phyloP scores from a whole-genome alignment of 768 basidiomycete species.

The Mycena latifolia region DNA sequence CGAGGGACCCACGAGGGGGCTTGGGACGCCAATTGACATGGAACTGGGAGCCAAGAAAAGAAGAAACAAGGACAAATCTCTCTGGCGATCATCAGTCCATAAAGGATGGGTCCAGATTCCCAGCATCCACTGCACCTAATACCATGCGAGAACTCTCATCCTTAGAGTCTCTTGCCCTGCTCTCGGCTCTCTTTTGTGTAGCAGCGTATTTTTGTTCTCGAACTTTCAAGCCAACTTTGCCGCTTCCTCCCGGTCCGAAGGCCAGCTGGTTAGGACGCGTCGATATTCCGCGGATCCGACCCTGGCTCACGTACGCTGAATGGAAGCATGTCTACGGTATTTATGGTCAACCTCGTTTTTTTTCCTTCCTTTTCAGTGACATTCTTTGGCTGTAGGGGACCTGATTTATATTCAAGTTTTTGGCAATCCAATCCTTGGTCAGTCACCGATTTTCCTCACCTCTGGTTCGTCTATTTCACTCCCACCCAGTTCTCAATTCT shows the following conservation, averaged over 20 bases:
- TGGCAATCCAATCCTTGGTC: slow-evolving; percentile 57
- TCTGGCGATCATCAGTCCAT: slow-evolving; percentile 10
- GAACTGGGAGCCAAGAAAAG: too few relatives aligned
- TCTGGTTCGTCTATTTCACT: not conserved
- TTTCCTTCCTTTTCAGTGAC: slow-evolving; percentile 6
- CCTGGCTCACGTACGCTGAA: slow-evolving; percentile 59
- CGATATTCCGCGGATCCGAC: slow-evolving; percentile 50
- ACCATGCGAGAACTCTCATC: slow-evolving; percentile 26
- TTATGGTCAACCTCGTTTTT: slow-evolving; percentile 10
- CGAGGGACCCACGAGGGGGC: slow-evolving; percentile 70
- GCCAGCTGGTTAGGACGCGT: slow-evolving; percentile 50
- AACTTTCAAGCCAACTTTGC: slow-evolving; percentile 31
- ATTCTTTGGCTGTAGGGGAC: slow-evolving; percentile 50
- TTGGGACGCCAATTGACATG: slow-evolving; percentile 51
- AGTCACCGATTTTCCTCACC: not conserved
- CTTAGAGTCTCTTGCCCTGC: slow-evolving; percentile 19
- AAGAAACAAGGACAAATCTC: not conserved
- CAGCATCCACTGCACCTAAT: not conserved
- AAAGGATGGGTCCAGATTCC: slow-evolving; percentile 16
- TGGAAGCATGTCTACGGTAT: slow-evolving; percentile 60
- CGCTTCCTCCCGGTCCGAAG: slow-evolving; percentile 58
- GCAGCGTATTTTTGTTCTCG: slow-evolving; percentile 31
- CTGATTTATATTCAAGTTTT: slow-evolving; percentile 57
- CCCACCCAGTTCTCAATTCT: slow-evolving; percentile 54
- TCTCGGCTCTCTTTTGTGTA: slow-evolving; percentile 31